These are phyloP conservation scores for Nothophaeocryptopus gaeumannii DNA, from an alignment of 2,329 filamentous ascomycete species.

Conservation along the genomic window DNA sequence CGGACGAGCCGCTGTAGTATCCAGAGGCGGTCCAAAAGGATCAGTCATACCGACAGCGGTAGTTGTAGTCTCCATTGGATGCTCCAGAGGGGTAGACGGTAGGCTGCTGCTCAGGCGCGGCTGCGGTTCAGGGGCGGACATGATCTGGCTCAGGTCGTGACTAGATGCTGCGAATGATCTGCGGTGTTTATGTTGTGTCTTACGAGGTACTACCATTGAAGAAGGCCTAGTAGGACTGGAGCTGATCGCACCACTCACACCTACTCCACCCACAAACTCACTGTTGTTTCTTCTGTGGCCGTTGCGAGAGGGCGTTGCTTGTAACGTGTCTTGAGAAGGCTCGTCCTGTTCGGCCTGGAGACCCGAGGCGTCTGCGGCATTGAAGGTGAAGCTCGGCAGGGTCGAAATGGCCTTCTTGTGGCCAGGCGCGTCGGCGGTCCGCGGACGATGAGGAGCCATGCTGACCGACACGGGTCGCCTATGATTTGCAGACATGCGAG, in stretches of 20 bases:
- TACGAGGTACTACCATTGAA: constrained; percentile 41
- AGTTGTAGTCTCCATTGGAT: constrained; percentile 8
- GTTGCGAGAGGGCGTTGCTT: constrained; percentile 52
- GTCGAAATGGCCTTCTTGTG: constrained; percentile 34
- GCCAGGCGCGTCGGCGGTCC: constrained; percentile 34
- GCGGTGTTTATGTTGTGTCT: constrained; percentile 64
- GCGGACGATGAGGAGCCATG: constrained; percentile 35
- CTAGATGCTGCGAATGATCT: constrained; percentile 79
- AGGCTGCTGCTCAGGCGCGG: constrained; percentile 32
- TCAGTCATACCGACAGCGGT: constrained; percentile 1
- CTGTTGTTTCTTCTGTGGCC: constrained; percentile 76
- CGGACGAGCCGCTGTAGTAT: constrained; percentile 36
- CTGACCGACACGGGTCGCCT: constrained; percentile 35
- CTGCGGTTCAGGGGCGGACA: constrained; percentile 47
- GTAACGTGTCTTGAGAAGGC: constrained; percentile 22
- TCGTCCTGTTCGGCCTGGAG: constrained; percentile 32
- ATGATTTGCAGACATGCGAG: constrained; percentile 7
- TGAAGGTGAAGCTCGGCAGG: constrained; percentile 51
- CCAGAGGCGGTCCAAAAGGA: constrained; percentile 8
- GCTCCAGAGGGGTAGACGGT: constrained; percentile 36
- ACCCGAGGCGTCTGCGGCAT: constrained; percentile 42
- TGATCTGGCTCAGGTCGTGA: constrained; percentile 71
- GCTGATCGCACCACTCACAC: constrained; percentile 59
- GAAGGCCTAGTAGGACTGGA: constrained; percentile 68
- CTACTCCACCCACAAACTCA: constrained; percentile 78